Percentiles rank a stretch among this genome's conserved stretches.
These are phyloP conservation scores for Rhynchosporium secalis DNA, from an alignment of 2,329 filamentous ascomycete genomes.

Conservation along the genomic window DNA sequence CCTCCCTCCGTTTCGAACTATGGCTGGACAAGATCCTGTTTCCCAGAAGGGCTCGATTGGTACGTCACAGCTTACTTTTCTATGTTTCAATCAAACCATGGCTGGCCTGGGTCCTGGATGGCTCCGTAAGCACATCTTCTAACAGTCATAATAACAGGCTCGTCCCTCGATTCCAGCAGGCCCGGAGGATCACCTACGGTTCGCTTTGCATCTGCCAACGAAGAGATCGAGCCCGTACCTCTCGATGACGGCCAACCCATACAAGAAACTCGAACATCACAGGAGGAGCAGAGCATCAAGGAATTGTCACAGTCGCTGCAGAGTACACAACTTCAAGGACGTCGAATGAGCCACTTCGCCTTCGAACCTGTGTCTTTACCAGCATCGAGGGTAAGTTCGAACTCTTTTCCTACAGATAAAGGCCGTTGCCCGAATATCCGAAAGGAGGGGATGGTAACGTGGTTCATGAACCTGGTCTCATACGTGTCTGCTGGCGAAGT, in stretches of 20 bases:
- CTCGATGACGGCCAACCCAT: constrained; percentile 33
- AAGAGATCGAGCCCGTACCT: constrained; percentile 63
- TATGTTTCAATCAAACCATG: constrained; percentile 23
- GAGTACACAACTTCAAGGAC: constrained; percentile 74
- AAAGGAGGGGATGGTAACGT: constrained; percentile 6
- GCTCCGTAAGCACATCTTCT: constrained; percentile 24
- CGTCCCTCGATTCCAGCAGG: constrained; percentile 23
- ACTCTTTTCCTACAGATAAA: constrained; percentile 25
- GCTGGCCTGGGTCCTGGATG: background rate
- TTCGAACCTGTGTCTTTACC: constrained; percentile 92
- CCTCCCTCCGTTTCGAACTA: constrained; percentile 18
- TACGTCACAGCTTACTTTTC: constrained; percentile 33
- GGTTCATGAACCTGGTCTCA: constrained; percentile 2
- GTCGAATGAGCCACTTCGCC: constrained; percentile 80
- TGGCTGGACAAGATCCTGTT: constrained; percentile 26
- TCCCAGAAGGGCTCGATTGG: constrained; percentile 27
- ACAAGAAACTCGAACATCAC: constrained; percentile 25
- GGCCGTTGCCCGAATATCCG: constrained; percentile 14
- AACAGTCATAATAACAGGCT: constrained; percentile 24
- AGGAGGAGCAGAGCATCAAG: constrained; percentile 32
- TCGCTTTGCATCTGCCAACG: constrained; percentile 69
- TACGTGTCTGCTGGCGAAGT: constrained; percentile 12
- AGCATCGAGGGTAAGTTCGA: constrained; percentile 69
- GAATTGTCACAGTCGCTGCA: constrained; percentile 69
- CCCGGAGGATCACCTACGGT: constrained; percentile 51